Base-by-base conservation (phyloP, 352 stramenopile species). In the Pythium brassicae region DNA sequence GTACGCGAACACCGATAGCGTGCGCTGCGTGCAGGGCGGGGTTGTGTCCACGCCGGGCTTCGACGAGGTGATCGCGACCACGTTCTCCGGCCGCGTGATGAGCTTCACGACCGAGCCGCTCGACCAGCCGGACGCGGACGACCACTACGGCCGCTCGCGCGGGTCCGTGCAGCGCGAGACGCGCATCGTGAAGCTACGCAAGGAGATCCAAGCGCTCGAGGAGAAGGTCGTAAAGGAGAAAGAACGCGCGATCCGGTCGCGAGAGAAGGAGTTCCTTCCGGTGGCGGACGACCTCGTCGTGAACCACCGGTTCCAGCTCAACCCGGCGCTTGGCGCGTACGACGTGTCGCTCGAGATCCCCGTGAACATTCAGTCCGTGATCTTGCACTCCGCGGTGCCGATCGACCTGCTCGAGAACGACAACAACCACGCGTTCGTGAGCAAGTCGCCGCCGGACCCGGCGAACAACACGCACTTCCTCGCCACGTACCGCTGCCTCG, bases 81-180 rank as follows among this genome's bases (percentile, higher is more conserved):
- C 86, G 7, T 95, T 93, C 56, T 89, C 81, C 2, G 86, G 86
- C 0, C 75, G 81, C 37, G 67, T 95, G 0, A 63, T 94, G 43
- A 92, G 78, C 54, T 92, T 94, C 50, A 95, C 79, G 29, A 89
- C 86, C 6, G 83, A 94, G 54, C 82, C 83, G 7, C 71, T 94
- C 15, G 83, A 92, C 35, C 74, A 92, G 35, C 68, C 72, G 2
- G 86, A 93, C 47, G 58, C 56, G 1, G 81, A 90, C 25, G 86
- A 95, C 57, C 72, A 68, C n/a, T 87, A 89, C 40, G 83, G 86
- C 7, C 76, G 86, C 23, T 86, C 83, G 6, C 78, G 84, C 23
- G 86, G 81, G 14, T 89, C 78, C 0, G 72, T 94, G 27, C 84
- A 87, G 34, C 76, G 78, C 12, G 84, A 90, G 61, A 87, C 71